A percentile compares a stretch with the other conserved stretches of the same genome.
phyloP scores from a whole-genome alignment of 164 flowering plant genomes.

The Vitis amurensis region DNA sequence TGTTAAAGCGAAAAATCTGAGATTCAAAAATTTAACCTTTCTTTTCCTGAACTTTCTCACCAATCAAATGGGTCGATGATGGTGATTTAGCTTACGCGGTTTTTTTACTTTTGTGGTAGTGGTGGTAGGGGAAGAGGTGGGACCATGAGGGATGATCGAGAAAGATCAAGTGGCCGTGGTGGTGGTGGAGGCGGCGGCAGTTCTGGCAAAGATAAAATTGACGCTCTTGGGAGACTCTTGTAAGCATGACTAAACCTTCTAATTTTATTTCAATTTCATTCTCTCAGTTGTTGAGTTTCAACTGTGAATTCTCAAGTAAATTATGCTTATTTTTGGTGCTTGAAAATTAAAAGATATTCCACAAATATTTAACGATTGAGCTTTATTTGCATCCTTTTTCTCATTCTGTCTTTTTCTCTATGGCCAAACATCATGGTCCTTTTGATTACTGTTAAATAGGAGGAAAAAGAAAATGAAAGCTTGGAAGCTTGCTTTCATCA shows the following conservation, averaged over 20 bases:
- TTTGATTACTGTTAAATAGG: too few relatives aligned
- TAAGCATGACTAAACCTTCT: conserved; percentile 15
- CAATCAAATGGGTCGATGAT: not conserved
- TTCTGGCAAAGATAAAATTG: conserved; percentile 46
- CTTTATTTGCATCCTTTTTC: too few relatives aligned
- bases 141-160: conserved; percentile 30
- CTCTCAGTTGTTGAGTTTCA: not conserved
- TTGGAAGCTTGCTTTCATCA: too few relatives aligned
- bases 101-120: conserved; percentile 12
- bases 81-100: not conserved
- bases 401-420: too few relatives aligned
- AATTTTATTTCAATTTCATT: not conserved
- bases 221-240: conserved; percentile 64
- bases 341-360: too few relatives aligned
- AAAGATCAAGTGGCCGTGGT: conserved; percentile 26
- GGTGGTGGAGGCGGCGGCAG: too few relatives aligned
- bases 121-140: conserved; percentile 32
- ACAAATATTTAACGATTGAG: too few relatives aligned
- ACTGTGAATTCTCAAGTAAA: not conserved
- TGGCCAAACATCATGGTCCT: too few relatives aligned
- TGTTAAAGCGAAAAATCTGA: not conserved
- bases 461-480: too few relatives aligned
- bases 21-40: not conserved
- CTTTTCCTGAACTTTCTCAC: not conserved
- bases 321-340: too few relatives aligned